These are phyloP conservation scores for Ophiobolus disseminans DNA, from an alignment of 2,329 filamentous ascomycete species.

Conservation along the genomic window DNA sequence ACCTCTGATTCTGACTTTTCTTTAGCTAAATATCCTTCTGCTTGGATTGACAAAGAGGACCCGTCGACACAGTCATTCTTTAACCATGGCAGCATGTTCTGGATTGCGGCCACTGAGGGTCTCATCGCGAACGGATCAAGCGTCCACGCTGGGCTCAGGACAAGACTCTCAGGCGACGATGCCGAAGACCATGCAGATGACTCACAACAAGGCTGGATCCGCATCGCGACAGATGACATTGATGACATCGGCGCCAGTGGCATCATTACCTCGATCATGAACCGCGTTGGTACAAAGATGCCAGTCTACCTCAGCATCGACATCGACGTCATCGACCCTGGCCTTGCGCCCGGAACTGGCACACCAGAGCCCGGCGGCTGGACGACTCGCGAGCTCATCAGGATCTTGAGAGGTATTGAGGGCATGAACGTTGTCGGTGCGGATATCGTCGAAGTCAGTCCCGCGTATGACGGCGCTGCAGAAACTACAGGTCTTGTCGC, in stretches of 20 bases:
- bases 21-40: conserved; percentile 78
- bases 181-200: conserved; percentile 76
- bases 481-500: conserved; percentile 84
- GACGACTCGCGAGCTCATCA: conserved; percentile 86
- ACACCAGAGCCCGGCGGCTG: conserved; percentile 91
- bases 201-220: conserved; percentile 75
- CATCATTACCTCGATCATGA: conserved; percentile 73
- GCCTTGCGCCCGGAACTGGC: conserved; percentile 77
- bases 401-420: conserved; percentile 82
- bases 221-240: conserved; percentile 84
- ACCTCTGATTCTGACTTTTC: not conserved
- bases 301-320: conserved; percentile 84
- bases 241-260: conserved; percentile 79
- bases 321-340: conserved; percentile 82
- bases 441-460: conserved; percentile 88
- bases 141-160: conserved; percentile 84
- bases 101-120: conserved; percentile 82
- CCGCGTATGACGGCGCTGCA: conserved; percentile 79
- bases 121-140: conserved; percentile 76
- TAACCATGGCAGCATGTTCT: conserved; percentile 92
- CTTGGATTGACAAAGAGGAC: conserved; percentile 66
- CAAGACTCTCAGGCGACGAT: conserved; percentile 71
- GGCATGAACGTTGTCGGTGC: conserved; percentile 84
- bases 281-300: conserved; percentile 73
- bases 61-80: conserved; percentile 73